Percentiles rank a stretch among this genome's conserved stretches.
phyloP scores from a whole-genome alignment of 2,329 filamentous ascomycete genomes.

The Harringtonia lauricola region DNA sequence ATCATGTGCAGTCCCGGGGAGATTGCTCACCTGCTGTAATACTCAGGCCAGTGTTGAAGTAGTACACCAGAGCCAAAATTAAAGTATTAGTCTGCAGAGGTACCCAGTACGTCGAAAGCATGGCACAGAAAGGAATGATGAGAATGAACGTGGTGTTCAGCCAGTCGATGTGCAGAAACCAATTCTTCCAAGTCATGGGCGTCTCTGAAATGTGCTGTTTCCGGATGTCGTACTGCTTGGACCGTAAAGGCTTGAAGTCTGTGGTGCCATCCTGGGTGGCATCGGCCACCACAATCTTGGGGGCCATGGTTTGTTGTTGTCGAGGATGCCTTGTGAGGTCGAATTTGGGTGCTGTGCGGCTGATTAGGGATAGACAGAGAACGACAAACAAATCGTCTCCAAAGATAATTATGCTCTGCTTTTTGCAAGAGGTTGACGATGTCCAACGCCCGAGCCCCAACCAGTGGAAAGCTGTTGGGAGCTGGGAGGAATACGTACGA shows the following conservation, averaged over 20 bases:
- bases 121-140: conserved; percentile 62
- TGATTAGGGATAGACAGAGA: not conserved
- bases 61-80: conserved; percentile 65
- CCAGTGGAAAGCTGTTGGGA: conserved; percentile 2
- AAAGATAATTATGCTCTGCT: not conserved
- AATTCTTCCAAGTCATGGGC: conserved; percentile 71
- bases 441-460: not conserved
- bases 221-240: conserved; percentile 38
- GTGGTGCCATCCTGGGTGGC: conserved; percentile 40
- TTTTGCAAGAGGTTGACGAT: not conserved
- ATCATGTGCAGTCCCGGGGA: not conserved
- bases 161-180: conserved; percentile 92
- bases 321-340: not conserved
- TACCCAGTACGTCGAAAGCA: conserved; percentile 67
- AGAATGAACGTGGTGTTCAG: conserved; percentile 76
- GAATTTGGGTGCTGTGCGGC: no score
- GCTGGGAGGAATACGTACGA: not conserved
- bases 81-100: conserved; percentile 62
- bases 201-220: conserved; percentile 82
- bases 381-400: not conserved
- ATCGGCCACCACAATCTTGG: conserved; percentile 27
- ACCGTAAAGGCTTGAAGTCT: conserved; percentile 41
- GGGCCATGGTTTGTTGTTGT: conserved; percentile 18
- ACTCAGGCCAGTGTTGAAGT: conserved; percentile 73
- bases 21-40: conserved; percentile 57